phyloP scores from a whole-genome alignment of 192 early-diverging fungal genomes.

The Coemansia furcata region DNA sequence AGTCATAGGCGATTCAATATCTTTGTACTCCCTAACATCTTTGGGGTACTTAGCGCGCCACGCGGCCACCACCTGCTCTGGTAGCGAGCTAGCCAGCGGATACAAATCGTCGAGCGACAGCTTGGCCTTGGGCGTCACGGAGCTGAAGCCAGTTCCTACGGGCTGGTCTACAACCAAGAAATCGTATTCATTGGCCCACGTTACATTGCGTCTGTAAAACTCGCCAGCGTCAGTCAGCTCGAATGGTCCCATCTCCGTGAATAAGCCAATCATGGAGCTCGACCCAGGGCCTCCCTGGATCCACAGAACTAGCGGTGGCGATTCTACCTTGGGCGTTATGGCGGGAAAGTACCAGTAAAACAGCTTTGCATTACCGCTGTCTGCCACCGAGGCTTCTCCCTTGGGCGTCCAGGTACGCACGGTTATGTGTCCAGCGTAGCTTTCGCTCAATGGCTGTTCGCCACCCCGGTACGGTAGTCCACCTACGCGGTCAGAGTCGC shows the following conservation, averaged over 20 bases:
- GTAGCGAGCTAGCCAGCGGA: slow-evolving; percentile 28
- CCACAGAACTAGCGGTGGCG: slow-evolving; percentile 74
- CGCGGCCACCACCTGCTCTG: slow-evolving; percentile 9
- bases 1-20: slow-evolving; percentile 34
- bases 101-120: slow-evolving; percentile 45
- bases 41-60: slow-evolving; percentile 38
- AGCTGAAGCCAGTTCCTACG: slow-evolving; percentile 70
- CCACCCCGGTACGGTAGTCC: slow-evolving; percentile 49
- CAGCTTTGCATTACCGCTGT: slow-evolving; percentile 41
- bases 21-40: slow-evolving; percentile 20
- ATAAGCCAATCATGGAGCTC: slow-evolving; percentile 76
- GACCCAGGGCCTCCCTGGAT: slow-evolving; percentile 83
- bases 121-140: slow-evolving; percentile 32
- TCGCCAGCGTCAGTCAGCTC: slow-evolving; percentile 57
- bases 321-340: slow-evolving; percentile 54
- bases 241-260: slow-evolving; percentile 75
- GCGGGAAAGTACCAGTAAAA: slow-evolving; percentile 85
- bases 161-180: slow-evolving; percentile 82
- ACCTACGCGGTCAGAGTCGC: slow-evolving; percentile 25
- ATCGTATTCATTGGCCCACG: slow-evolving; percentile 71
- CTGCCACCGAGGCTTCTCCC: slow-evolving; percentile 16
- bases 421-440: slow-evolving; percentile 59
- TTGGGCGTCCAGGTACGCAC: slow-evolving; percentile 55
- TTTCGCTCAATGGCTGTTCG: slow-evolving; percentile 58
- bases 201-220: slow-evolving; percentile 51